Base-by-base conservation (phyloP, 805 yeast genomes). In the Nakazawaea sp. region DNA sequence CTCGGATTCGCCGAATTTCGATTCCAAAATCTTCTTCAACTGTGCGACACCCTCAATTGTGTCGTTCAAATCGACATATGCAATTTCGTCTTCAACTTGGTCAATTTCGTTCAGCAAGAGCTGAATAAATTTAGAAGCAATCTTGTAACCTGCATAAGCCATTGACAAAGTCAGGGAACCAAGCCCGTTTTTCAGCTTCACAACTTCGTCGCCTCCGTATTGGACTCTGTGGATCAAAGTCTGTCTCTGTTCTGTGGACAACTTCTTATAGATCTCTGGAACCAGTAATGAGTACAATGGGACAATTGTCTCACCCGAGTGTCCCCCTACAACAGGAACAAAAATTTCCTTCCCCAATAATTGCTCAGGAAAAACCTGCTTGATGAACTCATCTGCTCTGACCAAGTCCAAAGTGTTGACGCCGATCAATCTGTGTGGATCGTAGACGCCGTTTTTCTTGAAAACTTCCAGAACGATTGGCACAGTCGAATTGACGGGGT, bases 151-250 rank as follows among this genome's bases (percentile, higher is more conserved):
- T 40, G 95, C 95, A 60, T 78, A 84, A 42, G 95, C 95, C 95
- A 86, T 86, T 45, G 95, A 86, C 52, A 86, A 71, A 44, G 96
- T 86, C 50, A 95, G 94, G 24, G 95, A 84, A 52, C 96, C 96
- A 50, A 89, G 87, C 63, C 96, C 96, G 56, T 84, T 78, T 73
- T 86, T 86, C 53, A 95, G 95, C 68, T 84, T 72, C 52, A 86
- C 95, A 49, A 86, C 95, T 72, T 86, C 96, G 58, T 86, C 96
- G 69, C 96, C 96, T 65, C 95, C 96, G 56, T 83, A 88, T 70
- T 88, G 96, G 61, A 88, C 85, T 65, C 96, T 81, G 73, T 86
- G 75, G 58, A 85, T 72, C 53, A 87, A 71, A 19, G 69, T 35
- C 60, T 62, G 51, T 45, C 51, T 55, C 57, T 53, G 55, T 38